phyloP scores from a whole-genome alignment of 805 yeast genomes.

The Debaryomyces prosopidis region DNA sequence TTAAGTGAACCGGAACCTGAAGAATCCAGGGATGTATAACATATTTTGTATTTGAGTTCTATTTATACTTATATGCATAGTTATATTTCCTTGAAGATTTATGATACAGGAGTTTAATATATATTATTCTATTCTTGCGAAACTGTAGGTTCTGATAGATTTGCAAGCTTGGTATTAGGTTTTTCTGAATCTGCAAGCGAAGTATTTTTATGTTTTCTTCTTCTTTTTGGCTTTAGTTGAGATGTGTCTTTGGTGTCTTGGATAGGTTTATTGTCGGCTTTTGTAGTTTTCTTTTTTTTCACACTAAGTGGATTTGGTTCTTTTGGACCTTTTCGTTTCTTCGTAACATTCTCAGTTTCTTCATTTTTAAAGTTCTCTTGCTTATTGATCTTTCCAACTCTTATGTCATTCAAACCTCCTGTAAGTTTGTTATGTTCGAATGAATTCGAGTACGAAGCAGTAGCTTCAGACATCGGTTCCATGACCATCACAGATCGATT shows the following conservation, averaged over 20 bases:
- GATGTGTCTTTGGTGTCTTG: slow-evolving; percentile 1
- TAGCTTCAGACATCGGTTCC: slow-evolving; percentile 87
- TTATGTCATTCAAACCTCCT: slow-evolving; percentile 73
- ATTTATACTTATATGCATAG: neutral
- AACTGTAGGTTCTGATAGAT: too few species aligned
- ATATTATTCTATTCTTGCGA: too few species aligned
- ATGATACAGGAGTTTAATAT: too few species aligned
- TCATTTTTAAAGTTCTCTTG: slow-evolving; percentile 19
- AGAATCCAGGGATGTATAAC: neutral
- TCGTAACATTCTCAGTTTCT: slow-evolving; percentile 14
- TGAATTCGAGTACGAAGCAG: slow-evolving; percentile 37
- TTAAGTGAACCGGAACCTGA: neutral
- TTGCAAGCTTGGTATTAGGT: too few species aligned
- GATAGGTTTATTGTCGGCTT: slow-evolving; percentile 1
- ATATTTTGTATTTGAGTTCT: neutral
- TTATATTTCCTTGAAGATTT: neutral
- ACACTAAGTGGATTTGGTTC: slow-evolving; percentile 91
- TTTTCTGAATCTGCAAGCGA: too few species aligned
- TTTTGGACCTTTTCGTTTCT: slow-evolving; percentile 69
- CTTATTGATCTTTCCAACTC: slow-evolving; percentile 44
- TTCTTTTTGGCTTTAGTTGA: slow-evolving; percentile 20
- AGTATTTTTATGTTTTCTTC: slow-evolving; percentile 15
- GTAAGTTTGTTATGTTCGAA: slow-evolving; percentile 70
- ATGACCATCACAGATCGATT: slow-evolving; percentile 90
- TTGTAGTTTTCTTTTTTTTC: slow-evolving; percentile 63